A percentile compares a stretch with the other conserved stretches of the same genome.
Conservation (phyloP, 306 rosid species). For the Calophaca sinica region DNA sequence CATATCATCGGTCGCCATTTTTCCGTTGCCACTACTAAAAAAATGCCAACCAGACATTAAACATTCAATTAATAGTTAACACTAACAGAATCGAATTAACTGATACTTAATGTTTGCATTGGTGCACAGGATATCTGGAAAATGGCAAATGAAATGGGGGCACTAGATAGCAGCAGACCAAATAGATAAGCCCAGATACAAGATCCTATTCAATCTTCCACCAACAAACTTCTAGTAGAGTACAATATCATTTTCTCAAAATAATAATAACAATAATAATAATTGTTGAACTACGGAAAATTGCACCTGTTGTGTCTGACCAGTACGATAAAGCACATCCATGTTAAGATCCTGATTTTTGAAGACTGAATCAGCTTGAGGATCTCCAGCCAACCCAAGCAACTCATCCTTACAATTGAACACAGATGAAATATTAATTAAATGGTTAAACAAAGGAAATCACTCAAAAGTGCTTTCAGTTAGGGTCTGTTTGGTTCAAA, state of each 20-base stretch:
- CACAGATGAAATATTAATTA: slow-evolving; percentile 30
- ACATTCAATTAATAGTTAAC: slow-evolving; percentile 21
- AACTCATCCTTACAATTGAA: slow-evolving; percentile 78
- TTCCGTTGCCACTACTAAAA: slow-evolving; percentile 18
- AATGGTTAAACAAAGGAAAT: slow-evolving; percentile 6
- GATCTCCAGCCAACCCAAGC: slow-evolving; percentile 72
- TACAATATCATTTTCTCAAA: not conserved
- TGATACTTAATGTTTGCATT: not conserved
- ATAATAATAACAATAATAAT: not conserved
- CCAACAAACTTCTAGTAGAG: not conserved
- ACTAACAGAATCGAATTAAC: slow-evolving; percentile 3
- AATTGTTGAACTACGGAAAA: slow-evolving; percentile 35
- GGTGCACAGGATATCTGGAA: not conserved
- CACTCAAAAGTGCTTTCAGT: slow-evolving; percentile 10
- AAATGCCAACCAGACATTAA: not conserved
- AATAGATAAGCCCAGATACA: slow-evolving; percentile 34
- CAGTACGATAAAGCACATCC: slow-evolving; percentile 91
- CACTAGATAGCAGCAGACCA: not conserved
- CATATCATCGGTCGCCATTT: not conserved
- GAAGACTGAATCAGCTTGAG: slow-evolving; percentile 69
- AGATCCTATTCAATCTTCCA: slow-evolving; percentile 1
- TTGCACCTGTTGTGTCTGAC: slow-evolving; percentile 82
- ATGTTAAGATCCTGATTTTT: slow-evolving; percentile 71
- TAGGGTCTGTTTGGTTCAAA: too few relatives aligned
- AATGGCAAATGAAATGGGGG: slow-evolving; percentile 2